Percentiles rank a stretch among this genome's conserved stretches.
These are phyloP conservation scores for Boletus semigastroideus DNA, from an alignment of 1,284 basidiomycete species.

Conservation along the genomic window DNA sequence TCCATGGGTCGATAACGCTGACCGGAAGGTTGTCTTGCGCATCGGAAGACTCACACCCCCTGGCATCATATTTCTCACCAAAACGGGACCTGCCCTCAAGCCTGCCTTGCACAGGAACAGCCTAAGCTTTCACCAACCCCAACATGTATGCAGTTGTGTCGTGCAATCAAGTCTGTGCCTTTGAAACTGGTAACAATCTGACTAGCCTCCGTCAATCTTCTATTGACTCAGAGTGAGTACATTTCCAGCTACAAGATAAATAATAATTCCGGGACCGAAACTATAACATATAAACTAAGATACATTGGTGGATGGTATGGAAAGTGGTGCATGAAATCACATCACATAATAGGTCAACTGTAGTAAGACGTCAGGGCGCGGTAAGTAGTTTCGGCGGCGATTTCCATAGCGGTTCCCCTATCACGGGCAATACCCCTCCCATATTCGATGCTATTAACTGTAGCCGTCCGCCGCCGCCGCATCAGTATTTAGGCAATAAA, in stretches of 20 bases:
- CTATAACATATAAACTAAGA: conserved; percentile 2
- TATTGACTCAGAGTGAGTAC: conserved; percentile 3
- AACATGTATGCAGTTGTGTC: background rate
- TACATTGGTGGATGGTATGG: background rate
- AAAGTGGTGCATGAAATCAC: background rate
- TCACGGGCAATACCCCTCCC: conserved; percentile 30
- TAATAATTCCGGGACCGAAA: background rate
- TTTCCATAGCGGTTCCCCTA: conserved; percentile 34
- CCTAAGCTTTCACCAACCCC: background rate
- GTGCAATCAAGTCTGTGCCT: background rate
- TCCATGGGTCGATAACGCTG: too few species aligned
- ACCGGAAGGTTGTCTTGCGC: too few species aligned
- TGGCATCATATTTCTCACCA: too few species aligned
- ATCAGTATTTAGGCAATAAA: background rate
- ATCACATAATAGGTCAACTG: conserved; percentile 13
- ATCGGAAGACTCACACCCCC: too few species aligned
- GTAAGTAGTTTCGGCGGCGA: conserved; percentile 29
- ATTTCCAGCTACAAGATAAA: conserved; percentile 8
- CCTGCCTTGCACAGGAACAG: too few species aligned
- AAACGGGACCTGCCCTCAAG: too few species aligned
- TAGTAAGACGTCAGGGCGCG: conserved; percentile 21
- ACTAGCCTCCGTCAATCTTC: background rate
- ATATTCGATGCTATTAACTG: conserved; percentile 32
- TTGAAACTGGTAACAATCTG: background rate
- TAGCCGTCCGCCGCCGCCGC: background rate